Conservation (phyloP, 2,329 filamentous ascomycete species). For the Colletotrichum abscissum region DNA sequence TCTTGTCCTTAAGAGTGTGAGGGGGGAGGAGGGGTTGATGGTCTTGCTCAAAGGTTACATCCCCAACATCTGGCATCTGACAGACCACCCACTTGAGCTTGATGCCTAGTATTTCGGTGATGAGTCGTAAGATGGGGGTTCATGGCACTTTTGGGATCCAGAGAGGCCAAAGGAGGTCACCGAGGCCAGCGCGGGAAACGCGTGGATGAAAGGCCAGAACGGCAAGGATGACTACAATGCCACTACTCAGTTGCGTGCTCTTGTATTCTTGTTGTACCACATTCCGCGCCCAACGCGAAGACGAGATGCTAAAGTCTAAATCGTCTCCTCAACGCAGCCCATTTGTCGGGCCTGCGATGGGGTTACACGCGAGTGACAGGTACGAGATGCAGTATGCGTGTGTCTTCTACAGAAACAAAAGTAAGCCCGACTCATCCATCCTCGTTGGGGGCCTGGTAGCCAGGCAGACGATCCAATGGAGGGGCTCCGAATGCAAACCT, state of each 20-base stretch:
- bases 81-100: background rate
- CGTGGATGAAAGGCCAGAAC: background rate
- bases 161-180: background rate
- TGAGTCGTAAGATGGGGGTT: background rate
- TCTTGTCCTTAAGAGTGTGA: background rate
- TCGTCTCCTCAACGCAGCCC: background rate
- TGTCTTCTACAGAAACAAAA: constrained; percentile 5
- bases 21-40: too few relatives aligned
- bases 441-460: too few relatives aligned
- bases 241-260: background rate
- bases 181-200: background rate
- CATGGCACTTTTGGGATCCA: background rate
- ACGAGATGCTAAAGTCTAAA: constrained; percentile 19
- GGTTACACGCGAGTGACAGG: constrained; percentile 28
- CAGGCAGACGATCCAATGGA: constrained; percentile 17
- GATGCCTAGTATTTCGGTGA: background rate
- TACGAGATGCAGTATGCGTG: background rate
- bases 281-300: constrained; percentile 15
- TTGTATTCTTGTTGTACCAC: constrained; percentile 5
- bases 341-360: constrained; percentile 4
- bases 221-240: background rate
- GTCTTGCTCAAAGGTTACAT: background rate
- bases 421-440: background rate
- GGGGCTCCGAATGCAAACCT: background rate
- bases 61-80: background rate